Evolutionary conservation across 2,329 filamentous ascomycete genomes (phyloP), one percentile per base, ranked within the genome.

Genomic region (Aspergillus hiratsukae): DNA sequence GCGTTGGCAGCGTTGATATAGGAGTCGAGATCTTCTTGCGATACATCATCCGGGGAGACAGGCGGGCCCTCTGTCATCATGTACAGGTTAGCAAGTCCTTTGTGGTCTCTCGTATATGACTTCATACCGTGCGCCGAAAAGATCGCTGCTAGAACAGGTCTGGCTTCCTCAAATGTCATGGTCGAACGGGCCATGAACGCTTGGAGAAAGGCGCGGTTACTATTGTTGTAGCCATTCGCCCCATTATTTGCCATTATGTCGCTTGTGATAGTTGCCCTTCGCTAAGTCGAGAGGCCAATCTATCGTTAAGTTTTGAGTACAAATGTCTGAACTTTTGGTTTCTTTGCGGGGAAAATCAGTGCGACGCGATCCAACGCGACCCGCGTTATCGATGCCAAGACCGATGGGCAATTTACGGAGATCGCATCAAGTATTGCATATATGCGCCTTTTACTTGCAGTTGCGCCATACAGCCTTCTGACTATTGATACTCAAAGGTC

Each of bases 161-260:
- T 85, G 11, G 87, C 86, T 66, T 95, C 85, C 53, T 85, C 80
- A 60, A 89, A 84, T 0, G 90, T 95, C 72, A 97, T 80, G 48
- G 86, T 85, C 23, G 89, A 88, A 51, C 87, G 86, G 3, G 89
- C 85, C 72, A 97, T 81, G 63, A 99, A 86, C 50, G 90, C 89
- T 75, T 99, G 94, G 0, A 97, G 80, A 69, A 99, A 96, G 8
- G 93, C 92, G 56, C 91, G 87, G 71, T 97, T 89, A 59, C 81
- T 81, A 69, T 95, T 79, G 65, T 81, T 76, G 66, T 86, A 87
- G 56, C 65, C 62, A 27, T 54, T 54, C 31, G 63, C 64, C 31
- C 66, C 58, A 19, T 57, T 51, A 46, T 53, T 56, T 21, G 64
- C 59, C 58, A 64, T 60, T 4, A 21, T 58, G 27, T 40, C 37